Evolutionary conservation across 2,329 filamentous ascomycete species (phyloP), one percentile per base, ranked within the genome.

Genomic region (Xylaria sp.): DNA sequence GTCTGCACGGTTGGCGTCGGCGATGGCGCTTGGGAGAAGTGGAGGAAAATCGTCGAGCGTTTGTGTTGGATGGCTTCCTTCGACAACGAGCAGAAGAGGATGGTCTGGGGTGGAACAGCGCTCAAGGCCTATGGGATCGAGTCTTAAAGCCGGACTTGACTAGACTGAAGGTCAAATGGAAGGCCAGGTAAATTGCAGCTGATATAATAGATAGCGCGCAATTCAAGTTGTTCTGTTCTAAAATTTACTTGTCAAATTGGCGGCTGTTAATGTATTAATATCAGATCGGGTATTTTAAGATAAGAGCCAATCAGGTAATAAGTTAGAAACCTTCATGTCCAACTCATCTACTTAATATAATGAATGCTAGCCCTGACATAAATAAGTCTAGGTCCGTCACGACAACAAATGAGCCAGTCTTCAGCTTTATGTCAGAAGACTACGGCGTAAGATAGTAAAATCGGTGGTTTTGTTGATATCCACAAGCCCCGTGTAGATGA

Each of bases 31-130:
- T 97, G 94, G 93, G 81, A 82, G 42, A 87, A 90, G 74, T 98
- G 94, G 94, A 87, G 84, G 71, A 84, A 83, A 21, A 83, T 96
- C 1, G 91, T 97, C 19, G 88, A 90, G 70, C 83, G 83, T 71
- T 84, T 93, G 73, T 87, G 94, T 72, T 84, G 85, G 79, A 85
- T 90, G 84, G 87, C 86, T 0, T 84, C 84, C 50, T 78, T 94
- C 68, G 82, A 79, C 1, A 85, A 88, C 17, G 86, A 88, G 47
- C 87, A 92, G 67, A 86, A 87, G 78, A 85, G 84, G 68, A 86
- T 85, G 79, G 83, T 97, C 56, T 97, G 93, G 88, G 88, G 87
- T 56, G 87, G 86, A 21, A 93, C 91, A 11, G 93, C 92, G 0
- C 83, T 86, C 61, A 85, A 88, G 79, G 93, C 92, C 1, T 98